Conservation (phyloP, 345 rosid genomes). For the Gossypium mustelinum region DNA sequence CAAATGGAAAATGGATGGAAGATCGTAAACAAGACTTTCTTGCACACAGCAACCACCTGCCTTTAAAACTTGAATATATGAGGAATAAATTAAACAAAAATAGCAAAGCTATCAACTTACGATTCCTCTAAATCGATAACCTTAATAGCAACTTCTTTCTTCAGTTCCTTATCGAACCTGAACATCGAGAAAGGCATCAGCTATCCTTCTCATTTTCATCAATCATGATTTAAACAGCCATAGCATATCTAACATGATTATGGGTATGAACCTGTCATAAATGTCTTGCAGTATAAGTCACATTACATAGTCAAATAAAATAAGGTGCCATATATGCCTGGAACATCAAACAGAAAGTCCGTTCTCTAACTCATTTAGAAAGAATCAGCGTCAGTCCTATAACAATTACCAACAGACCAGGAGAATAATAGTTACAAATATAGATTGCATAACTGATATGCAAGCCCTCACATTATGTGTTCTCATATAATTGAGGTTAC, state of each 20-base stretch:
- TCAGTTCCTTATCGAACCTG: slow-evolving; percentile 94
- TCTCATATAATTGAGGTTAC: neutral
- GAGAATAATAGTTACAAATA: neutral
- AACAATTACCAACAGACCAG: neutral
- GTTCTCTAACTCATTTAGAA: neutral
- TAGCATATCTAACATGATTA: neutral
- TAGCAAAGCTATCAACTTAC: slow-evolving; percentile 45
- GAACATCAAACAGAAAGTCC: slow-evolving; percentile 1
- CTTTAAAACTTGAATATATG: neutral
- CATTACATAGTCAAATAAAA: slow-evolving; percentile 2
- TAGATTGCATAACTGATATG: neutral
- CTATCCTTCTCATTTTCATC: slow-evolving; percentile 3
- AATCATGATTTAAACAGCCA: neutral
- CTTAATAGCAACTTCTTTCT: slow-evolving; percentile 96
- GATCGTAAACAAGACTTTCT: neutral
- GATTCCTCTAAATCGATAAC: slow-evolving; percentile 99
- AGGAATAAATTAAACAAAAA: neutral
- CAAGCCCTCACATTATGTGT: neutral
- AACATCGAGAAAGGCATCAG: slow-evolving; percentile 31
- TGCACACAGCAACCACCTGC: neutral
- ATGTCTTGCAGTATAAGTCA: neutral
- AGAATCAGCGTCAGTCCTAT: neutral
- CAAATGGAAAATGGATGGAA: neutral
- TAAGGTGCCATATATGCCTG: neutral
- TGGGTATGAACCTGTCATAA: neutral